A percentile compares a stretch with the other conserved stretches of the same genome.
These are phyloP conservation scores for Naganishia liquefaciens DNA, from an alignment of 1,284 basidiomycete genomes.

Conservation along the genomic window DNA sequence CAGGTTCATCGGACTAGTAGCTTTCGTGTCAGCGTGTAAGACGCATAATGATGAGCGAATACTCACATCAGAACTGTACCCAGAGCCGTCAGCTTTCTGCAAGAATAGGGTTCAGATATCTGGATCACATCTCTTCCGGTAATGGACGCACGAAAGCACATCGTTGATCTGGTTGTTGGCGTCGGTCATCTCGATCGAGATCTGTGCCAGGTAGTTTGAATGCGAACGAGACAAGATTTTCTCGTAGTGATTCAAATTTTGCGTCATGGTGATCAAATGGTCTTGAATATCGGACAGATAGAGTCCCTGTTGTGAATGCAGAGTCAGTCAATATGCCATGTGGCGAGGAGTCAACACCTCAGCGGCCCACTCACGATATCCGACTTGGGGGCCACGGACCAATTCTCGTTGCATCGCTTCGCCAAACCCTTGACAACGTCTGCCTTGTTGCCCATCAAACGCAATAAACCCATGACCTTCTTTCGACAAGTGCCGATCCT, in stretches of 20 bases:
- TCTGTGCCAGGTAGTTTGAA: conserved; percentile 98
- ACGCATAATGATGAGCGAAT: neutral
- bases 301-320: conserved; percentile 67
- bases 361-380: conserved; percentile 73
- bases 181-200: conserved; percentile 98
- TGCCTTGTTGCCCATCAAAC: conserved; percentile 98
- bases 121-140: neutral
- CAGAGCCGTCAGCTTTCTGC: conserved; percentile 92
- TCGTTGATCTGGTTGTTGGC: conserved; percentile 99
- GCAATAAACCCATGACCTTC: conserved; percentile 96
- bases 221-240: conserved; percentile 98
- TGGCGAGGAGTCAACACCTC: neutral
- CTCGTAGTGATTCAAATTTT: conserved; percentile 98
- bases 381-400: conserved; percentile 95
- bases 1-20: conserved; percentile 77
- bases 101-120: conserved; percentile 4
- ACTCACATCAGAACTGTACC: conserved; percentile 88
- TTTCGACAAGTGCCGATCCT: conserved; percentile 97
- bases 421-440: conserved; percentile 99
- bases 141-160: conserved; percentile 63
- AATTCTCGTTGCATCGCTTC: conserved; percentile 96
- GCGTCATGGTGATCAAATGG: conserved; percentile 99
- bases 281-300: conserved; percentile 96
- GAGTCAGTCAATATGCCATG: neutral
- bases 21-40: neutral